These are phyloP conservation scores for Aphanomyces stellatus DNA, from an alignment of 352 stramenopile genomes.

Conservation along the genomic window DNA sequence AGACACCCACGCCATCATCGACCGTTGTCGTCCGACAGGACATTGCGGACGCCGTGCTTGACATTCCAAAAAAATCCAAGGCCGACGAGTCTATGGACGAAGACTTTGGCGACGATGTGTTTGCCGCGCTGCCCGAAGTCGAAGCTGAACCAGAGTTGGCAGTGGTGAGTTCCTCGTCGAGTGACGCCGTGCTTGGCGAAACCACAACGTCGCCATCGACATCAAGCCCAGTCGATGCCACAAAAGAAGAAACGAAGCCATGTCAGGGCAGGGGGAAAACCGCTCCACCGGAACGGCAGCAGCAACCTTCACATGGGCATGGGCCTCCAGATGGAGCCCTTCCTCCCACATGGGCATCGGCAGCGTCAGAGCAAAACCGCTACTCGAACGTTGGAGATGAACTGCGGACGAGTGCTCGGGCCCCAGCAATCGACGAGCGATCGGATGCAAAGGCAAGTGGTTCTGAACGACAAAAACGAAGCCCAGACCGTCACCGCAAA, in stretches of 20 bases:
- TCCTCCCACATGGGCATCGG: constrained; percentile 30
- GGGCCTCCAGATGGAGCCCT: constrained; percentile 71
- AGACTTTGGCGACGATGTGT: constrained; percentile 81
- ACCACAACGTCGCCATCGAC: constrained; percentile 8
- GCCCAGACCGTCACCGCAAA: constrained; percentile 30
- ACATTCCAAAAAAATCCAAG: constrained; percentile 76
- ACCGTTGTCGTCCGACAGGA: constrained; percentile 52
- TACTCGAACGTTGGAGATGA: too few species aligned
- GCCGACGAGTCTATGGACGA: constrained; percentile 64
- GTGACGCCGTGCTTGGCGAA: background rate
- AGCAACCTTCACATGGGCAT: constrained; percentile 68
- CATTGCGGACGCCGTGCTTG: constrained; percentile 66
- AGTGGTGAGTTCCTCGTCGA: background rate
- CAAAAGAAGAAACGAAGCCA: constrained; percentile 27
- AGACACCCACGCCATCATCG: constrained; percentile 52
- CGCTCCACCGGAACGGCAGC: constrained; percentile 52
- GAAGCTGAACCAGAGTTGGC: constrained; percentile 21
- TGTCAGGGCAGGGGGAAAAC: constrained; percentile 29
- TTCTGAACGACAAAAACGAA: constrained; percentile 23
- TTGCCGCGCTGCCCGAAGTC: constrained; percentile 56
- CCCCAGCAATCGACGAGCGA: background rate
- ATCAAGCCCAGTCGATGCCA: constrained; percentile 4
- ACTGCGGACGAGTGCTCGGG: background rate
- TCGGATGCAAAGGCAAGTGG: constrained; percentile 26
- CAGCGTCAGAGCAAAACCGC: too few species aligned